Percentiles rank a stretch among this genome's conserved stretches.
These are phyloP conservation scores for Nidularia pulvinata DNA, from an alignment of 768 basidiomycete species.

Conservation along the genomic window DNA sequence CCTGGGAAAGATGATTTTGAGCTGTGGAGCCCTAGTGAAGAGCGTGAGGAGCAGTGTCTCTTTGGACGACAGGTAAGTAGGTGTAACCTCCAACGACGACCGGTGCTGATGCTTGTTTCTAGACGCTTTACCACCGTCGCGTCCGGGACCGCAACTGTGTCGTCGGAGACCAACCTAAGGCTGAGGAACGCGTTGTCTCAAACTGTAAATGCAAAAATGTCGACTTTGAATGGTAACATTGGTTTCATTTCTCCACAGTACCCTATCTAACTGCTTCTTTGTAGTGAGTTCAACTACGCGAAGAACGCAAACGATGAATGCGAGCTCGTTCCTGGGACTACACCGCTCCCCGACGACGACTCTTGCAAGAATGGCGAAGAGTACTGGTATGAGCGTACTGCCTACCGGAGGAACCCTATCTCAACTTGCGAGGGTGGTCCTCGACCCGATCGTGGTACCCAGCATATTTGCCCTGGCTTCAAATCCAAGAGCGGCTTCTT, in stretches of 20 bases:
- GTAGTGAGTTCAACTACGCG: conserved; percentile 91
- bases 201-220: conserved; percentile 72
- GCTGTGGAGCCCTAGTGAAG: conserved; percentile 94
- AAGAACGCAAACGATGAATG: conserved; percentile 73
- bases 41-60: conserved; percentile 83
- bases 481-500: conserved; percentile 73
- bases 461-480: conserved; percentile 84
- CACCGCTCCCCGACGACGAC: conserved; percentile 60
- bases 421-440: conserved; percentile 84
- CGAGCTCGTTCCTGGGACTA: conserved; percentile 71
- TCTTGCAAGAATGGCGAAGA: conserved; percentile 63
- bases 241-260: neutral
- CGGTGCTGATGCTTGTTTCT: conserved; percentile 1
- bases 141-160: conserved; percentile 79
- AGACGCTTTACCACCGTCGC: conserved; percentile 94
- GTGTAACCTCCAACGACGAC: neutral
- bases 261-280: neutral
- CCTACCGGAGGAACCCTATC: conserved; percentile 89
- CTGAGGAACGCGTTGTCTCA: conserved; percentile 47
- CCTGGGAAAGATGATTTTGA: conserved; percentile 93
- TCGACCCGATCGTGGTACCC: conserved; percentile 73
- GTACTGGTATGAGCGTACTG: conserved; percentile 94
- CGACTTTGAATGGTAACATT: conserved; percentile 91
- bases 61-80: conserved; percentile 83
- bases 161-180: conserved; percentile 70